phyloP scores from a whole-genome alignment of 169 alveolate genomes.

The Plasmodium sp. region DNA sequence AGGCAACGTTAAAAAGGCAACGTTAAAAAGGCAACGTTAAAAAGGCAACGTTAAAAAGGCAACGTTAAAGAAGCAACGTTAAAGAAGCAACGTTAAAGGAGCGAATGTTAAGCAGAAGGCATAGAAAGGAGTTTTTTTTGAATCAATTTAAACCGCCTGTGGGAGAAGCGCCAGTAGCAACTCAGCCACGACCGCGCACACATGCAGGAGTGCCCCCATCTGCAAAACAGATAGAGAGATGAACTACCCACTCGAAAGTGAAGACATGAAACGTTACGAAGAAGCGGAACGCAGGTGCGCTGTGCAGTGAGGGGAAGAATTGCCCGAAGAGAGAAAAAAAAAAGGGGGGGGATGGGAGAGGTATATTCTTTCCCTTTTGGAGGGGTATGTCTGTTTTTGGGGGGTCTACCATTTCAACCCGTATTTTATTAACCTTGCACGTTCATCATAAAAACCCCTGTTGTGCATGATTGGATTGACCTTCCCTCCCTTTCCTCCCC shows the following conservation, averaged over 20 bases:
- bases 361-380: no score
- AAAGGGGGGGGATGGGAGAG: no score
- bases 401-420: neutral
- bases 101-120: no score
- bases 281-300: neutral
- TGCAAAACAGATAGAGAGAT: neutral
- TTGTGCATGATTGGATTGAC: neutral
- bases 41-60: neutral
- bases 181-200: neutral
- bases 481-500: neutral
- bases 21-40: neutral
- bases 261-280: neutral
- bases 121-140: neutral
- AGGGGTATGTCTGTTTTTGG: neutral
- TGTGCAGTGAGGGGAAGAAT: neutral
- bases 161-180: neutral
- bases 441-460: neutral
- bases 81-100: neutral
- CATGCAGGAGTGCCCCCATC: neutral
- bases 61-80: neutral
- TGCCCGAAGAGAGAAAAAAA: neutral
- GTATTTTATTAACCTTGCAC: neutral
- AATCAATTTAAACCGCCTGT: neutral
- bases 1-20: neutral
- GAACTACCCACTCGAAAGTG: neutral